Percentiles rank a stretch among this genome's conserved stretches.
Evolutionary conservation across 1,284 basidiomycete genomes (phyloP).

Genomic region (Limonomyces culmigenus): DNA sequence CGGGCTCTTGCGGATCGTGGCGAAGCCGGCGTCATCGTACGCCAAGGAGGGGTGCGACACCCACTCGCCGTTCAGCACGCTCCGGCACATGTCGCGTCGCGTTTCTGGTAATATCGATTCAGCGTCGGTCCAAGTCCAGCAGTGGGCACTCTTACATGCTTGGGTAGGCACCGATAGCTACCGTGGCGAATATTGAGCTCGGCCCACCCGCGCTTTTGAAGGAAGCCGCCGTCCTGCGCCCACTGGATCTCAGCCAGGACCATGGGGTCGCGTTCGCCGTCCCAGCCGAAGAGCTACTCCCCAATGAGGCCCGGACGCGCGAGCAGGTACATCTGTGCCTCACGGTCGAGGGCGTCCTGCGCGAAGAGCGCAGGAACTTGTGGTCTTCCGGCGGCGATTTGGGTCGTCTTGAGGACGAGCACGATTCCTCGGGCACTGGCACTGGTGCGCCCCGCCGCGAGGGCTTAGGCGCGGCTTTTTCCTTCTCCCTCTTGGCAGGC

Average conservation of each 20-base stretch:
- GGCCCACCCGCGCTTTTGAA: slow-evolving; percentile 35
- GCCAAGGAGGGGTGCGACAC: slow-evolving; percentile 92
- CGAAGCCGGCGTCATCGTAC: slow-evolving; percentile 84
- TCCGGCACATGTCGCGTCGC: slow-evolving; percentile 92
- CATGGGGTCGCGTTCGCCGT: slow-evolving; percentile 45
- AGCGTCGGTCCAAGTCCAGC: slow-evolving; percentile 45
- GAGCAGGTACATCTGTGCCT: slow-evolving; percentile 40
- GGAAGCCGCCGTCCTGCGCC: slow-evolving; percentile 12
- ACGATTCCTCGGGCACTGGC: no score
- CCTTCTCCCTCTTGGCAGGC: no score
- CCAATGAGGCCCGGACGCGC: slow-evolving; percentile 65
- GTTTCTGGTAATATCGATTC: slow-evolving; percentile 82
- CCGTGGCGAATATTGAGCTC: slow-evolving; percentile 52
- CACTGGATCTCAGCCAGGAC: slow-evolving; percentile 6
- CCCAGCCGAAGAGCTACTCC: slow-evolving; percentile 86
- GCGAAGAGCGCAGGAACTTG: no score
- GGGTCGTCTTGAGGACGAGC: no score
- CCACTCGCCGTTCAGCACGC: slow-evolving; percentile 94
- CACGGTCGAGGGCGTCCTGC: slow-evolving; percentile 83
- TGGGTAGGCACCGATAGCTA: slow-evolving; percentile 81
- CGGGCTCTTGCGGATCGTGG: slow-evolving; percentile 86
- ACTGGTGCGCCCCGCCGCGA: no score
- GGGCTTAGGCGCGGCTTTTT: no score
- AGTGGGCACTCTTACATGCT: slow-evolving; percentile 33
- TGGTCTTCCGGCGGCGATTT: no score